Evolutionary conservation across 1,139 yeast genomes (phyloP), one percentile per base, ranked within the genome.

Genomic region (Suzukiozyma palmioleophila): DNA sequence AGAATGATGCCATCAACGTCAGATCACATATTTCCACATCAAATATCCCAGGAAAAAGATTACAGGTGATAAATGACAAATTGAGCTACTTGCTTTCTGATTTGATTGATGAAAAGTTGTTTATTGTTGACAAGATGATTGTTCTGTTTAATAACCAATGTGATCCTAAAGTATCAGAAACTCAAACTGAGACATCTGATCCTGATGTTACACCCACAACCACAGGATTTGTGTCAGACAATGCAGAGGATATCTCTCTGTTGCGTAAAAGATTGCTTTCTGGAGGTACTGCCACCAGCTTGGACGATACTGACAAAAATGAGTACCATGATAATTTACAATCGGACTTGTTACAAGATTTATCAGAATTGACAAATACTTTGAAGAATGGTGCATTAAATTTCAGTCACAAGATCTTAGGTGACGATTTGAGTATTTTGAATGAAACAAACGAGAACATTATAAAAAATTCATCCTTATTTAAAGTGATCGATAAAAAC

Each of bases 241-340:
- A 32, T 8, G 33, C 30, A 33, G 35, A 29, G 24, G 62, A 60
- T 36, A 44, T 62, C 35, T 34, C 47, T 4, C 49, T 56, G 3
- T 51, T 64, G 33, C 45, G 69, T 10, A 50, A 54, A 34, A 45
- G 69, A 33, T 49, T 64, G 25, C 51, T 64, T 10, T 48, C 66
- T 1, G 57, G 58, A 2, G 61, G 60, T 4, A 43, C 44, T n/a
- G 25, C 40, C 2, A 35, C 42, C 35, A 39, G 11, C 39, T 48
- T 18, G 39, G 24, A 37, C 11, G 41, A 43, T 26, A 30, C 42
- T n/a, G 37, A 29, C 12, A 40, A 44, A 37, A 68, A 68, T 46
- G 59, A 61, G 11, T 67, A 68, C 50, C 75, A 71, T 45, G 75
- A 70, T 41, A 60, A 66, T 3, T 48, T 70, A n/a, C 77, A 71